Percentiles rank a stretch among this genome's conserved stretches.
These are phyloP conservation scores for Epichloe amarillans DNA, from an alignment of 2,329 filamentous ascomycete species.

Conservation along the genomic window DNA sequence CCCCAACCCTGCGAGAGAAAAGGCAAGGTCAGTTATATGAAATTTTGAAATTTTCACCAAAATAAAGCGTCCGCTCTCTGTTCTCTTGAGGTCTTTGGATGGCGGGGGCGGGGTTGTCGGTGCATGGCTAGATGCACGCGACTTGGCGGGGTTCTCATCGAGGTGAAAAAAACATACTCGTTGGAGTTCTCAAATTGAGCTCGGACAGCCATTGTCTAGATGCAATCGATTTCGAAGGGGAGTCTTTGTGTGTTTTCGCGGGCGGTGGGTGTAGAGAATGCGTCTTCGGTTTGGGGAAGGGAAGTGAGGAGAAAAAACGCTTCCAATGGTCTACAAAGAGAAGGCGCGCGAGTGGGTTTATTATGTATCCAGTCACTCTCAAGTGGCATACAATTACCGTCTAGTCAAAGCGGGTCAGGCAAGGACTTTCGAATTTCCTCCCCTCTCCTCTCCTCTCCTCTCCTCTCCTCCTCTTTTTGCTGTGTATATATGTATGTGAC, in stretches of 20 bases:
- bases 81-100: slow-evolving; percentile 1
- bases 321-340: neutral
- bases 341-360: slow-evolving; percentile 1
- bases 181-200: slow-evolving; percentile 83
- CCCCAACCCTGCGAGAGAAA: slow-evolving; percentile 58
- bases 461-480: too few relatives aligned
- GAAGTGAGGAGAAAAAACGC: neutral
- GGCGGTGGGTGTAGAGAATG: neutral
- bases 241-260: neutral
- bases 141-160: neutral
- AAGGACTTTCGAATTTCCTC: too few relatives aligned
- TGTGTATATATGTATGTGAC: too few relatives aligned
- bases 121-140: neutral
- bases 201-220: slow-evolving; percentile 47
- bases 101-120: slow-evolving; percentile 14
- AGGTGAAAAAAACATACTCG: slow-evolving; percentile 46
- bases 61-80: neutral
- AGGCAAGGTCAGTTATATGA: neutral
- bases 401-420: too few relatives aligned
- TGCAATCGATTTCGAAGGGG: neutral
- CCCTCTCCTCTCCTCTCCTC: too few relatives aligned
- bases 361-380: neutral
- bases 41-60: neutral
- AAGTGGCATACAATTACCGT: too few relatives aligned
- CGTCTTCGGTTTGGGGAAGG: neutral